A percentile compares a stretch with the other conserved stretches of the same genome.
These are phyloP conservation scores for Nosema bombycis DNA, from an alignment of 371 early-diverging fungal species.

Conservation along the genomic window DNA sequence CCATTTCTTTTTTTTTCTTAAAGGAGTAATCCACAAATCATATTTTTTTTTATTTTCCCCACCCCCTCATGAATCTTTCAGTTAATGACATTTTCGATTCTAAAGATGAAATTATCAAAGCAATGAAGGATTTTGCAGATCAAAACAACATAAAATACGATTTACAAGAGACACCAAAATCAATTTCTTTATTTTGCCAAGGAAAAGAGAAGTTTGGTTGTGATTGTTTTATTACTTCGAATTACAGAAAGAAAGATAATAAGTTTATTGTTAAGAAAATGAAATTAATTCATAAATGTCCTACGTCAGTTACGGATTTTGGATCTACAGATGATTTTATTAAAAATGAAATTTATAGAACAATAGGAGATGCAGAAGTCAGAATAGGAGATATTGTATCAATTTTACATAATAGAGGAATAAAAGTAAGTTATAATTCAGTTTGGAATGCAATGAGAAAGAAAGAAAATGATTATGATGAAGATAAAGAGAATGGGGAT, in stretches of 20 bases:
- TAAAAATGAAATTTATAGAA: constrained; percentile 37
- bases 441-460: constrained; percentile 59
- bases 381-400: constrained; percentile 58
- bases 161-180: constrained; percentile 51
- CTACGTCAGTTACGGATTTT: constrained; percentile 39
- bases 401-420: constrained; percentile 47
- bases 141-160: constrained; percentile 53
- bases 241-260: constrained; percentile 58
- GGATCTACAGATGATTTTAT: constrained; percentile 37
- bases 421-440: constrained; percentile 60
- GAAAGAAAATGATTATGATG: constrained; percentile 33
- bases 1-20: too few relatives aligned
- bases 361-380: constrained; percentile 19
- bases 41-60: background rate
- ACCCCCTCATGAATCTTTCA: constrained; percentile 29
- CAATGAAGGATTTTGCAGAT: constrained; percentile 54
- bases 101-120: constrained; percentile 60
- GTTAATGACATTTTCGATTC: constrained; percentile 59
- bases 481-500: background rate
- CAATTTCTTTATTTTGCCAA: constrained; percentile 59
- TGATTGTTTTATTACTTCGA: constrained; percentile 58
- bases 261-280: constrained; percentile 59
- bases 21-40: background rate
- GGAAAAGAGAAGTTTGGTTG: constrained; percentile 60
- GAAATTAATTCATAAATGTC: constrained; percentile 63